Evolutionary conservation across 1,284 basidiomycete species (phyloP), one percentile per base, ranked within the genome.

Genomic region (Paramarasmius palmivorus): DNA sequence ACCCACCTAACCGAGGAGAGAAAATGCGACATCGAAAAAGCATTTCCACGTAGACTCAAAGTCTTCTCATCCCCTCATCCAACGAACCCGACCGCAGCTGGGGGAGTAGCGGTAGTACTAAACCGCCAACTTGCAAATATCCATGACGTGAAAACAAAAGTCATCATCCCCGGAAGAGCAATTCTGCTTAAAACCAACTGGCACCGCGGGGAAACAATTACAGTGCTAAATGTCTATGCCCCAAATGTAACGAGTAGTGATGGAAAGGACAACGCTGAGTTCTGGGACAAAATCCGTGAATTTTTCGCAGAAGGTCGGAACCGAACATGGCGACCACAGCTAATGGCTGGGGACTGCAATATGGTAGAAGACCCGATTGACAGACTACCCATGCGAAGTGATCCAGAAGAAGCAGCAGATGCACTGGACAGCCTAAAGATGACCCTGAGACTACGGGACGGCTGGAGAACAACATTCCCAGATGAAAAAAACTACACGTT

Each of bases 381-480:
- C 38, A 20, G 62, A 9, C 53, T 61, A 0, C 62, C 61, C 7
- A 22, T 47, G 7, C 50, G 54, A 2, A n/a, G 52, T 1, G 66
- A 68, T 25, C n/a, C 25, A 5, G 36, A 54, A 0, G 55, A 38
- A 12, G 49, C 60, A 10, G 50, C 47, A 3, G 42, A 55, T 0
- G 57, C 56, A 2, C 57, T 65, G 0, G 54, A 55, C 7, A 47
- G 57, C 14, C 59, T 67, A 0, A 59, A 61, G 32, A 22, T 32
- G 0, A 25, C 38, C 1, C 55, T 71, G 0, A 2, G 55, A 0
- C 52, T 71, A 3, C 4, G 26, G 1, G 68, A 74, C 38, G 66
- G 68, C 1, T 71, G 71, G 70, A 14, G 67, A 14, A 6, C 45
- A 3, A 65, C 61, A 1, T 54, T 59, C 65, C 69, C 68, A 3